Conservation (phyloP, 345 rosid species). For the Salix brachista region DNA sequence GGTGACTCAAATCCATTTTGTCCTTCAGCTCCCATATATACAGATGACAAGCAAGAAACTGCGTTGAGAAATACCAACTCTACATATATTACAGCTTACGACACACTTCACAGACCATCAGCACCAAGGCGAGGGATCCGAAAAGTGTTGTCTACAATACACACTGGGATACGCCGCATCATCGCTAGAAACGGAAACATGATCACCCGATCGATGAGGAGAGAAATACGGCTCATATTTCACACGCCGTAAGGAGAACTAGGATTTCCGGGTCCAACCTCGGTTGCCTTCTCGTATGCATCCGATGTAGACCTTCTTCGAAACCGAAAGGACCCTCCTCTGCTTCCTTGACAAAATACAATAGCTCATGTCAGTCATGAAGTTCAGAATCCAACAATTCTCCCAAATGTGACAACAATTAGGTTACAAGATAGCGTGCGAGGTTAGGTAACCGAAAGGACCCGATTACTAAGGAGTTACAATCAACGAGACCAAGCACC, state of each 20-base stretch:
- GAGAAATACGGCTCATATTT: conserved; percentile 26
- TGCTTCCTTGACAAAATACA: conserved; percentile 42
- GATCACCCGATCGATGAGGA: neutral
- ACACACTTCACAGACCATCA: neutral
- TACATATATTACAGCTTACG: neutral
- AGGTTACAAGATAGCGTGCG: neutral
- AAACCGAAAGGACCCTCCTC: conserved; percentile 69
- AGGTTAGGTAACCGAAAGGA: neutral
- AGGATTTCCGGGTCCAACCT: conserved; percentile 65
- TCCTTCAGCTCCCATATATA: neutral
- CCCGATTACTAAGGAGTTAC: neutral
- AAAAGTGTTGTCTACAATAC: neutral
- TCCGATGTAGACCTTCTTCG: conserved; percentile 77
- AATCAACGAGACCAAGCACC: neutral
- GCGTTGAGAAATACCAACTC: neutral
- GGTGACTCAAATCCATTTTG: too few species aligned
- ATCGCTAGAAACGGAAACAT: neutral
- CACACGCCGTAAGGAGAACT: conserved; percentile 82
- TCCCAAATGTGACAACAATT: neutral
- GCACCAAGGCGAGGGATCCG: neutral
- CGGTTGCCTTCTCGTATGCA: conserved; percentile 59
- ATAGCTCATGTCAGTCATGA: neutral
- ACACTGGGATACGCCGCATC: neutral
- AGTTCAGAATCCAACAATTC: neutral
- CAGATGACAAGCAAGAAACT: neutral